Evolutionary conservation across 2,329 filamentous ascomycete genomes (phyloP), one percentile per base, ranked within the genome.

Genomic region (Beauveria caledonica): DNA sequence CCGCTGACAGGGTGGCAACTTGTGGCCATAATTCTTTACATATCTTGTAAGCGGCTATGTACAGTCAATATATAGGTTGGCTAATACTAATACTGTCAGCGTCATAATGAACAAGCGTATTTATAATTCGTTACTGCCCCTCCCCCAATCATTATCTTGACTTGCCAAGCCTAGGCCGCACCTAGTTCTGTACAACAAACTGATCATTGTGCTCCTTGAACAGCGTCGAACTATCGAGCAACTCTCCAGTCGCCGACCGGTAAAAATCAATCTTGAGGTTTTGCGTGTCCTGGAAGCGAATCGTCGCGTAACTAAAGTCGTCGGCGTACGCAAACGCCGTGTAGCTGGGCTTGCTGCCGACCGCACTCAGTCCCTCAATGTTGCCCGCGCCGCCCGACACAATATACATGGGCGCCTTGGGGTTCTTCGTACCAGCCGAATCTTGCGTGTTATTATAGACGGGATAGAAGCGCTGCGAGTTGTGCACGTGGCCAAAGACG

Each of bases 401-500:
- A 81, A 68, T 68, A 58, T 68, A 68, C 66, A 68, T 67, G 39
- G 67, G 66, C 6, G 67, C 67, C 60, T 64, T 66, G 27, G 67
- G 66, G 64, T 79, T 71, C 10, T 72, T 45, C 64, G 77, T 64
- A 3, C 74, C 76, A 0, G 66, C 68, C 0, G 73, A 63, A 58
- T 79, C 76, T 0, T 67, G 68, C 0, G 66, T 67, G 63, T 67
- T 65, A 61, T 76, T 72, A 68, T 69, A 69, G 2, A 73, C 68
- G 27, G 71, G 79, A 66, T 73, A 62, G 64, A 83, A 81, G 1
- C 82, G 77, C 70, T 85, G 80, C 27, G 79, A 78, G 69, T 82
- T 83, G 69, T 85, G 82, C 15, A 82, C 79, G 65, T 85, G 82
- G 2, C 82, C 82, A 63, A 83, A 82, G 7, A 85, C 71, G 27